Conservation (phyloP, 2,329 filamentous ascomycete species). For the Diaporthe nobilis region DNA sequence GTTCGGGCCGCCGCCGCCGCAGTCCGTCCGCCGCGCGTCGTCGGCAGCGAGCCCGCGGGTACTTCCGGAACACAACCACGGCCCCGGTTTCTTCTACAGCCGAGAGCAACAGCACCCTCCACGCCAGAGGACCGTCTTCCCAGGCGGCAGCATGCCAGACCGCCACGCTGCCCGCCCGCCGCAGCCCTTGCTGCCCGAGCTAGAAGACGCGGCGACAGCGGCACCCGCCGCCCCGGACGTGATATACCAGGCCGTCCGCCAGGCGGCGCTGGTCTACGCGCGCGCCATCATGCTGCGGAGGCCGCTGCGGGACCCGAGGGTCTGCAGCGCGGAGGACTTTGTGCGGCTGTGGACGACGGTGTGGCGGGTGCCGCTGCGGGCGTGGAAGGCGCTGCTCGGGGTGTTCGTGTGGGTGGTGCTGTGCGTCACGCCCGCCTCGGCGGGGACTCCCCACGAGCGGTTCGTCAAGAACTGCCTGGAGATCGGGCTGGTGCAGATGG, state of each 20-base stretch:
- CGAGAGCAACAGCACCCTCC: not conserved
- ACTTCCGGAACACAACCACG: not conserved
- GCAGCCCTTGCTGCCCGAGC: not conserved
- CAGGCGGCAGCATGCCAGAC: not conserved
- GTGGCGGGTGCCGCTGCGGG: conserved; percentile 62
- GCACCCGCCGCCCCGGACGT: conserved; percentile 51
- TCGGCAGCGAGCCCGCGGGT: not conserved
- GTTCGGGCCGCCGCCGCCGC: not conserved
- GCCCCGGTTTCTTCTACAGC: not conserved
- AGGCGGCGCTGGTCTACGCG: conserved; percentile 63
- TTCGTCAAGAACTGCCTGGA: conserved; percentile 63
- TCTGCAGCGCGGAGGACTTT: conserved; percentile 58
- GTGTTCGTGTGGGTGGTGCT: conserved; percentile 65
- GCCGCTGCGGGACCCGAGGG: conserved; percentile 54
- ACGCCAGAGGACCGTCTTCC: not conserved
- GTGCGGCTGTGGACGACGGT: conserved; percentile 60
- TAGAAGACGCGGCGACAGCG: not conserved
- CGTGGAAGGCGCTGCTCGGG: conserved; percentile 63
- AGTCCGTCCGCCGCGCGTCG: not conserved
- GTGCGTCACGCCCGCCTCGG: conserved; percentile 57
- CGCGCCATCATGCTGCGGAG: conserved; percentile 59
- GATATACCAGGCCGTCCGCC: conserved; percentile 63
- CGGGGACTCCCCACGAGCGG: conserved; percentile 56
- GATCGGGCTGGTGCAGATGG: conserved; percentile 60
- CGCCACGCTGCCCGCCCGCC: not conserved